Percentiles rank a stretch among this genome's conserved stretches.
Conservation (phyloP, 805 yeast species). For the Pichia exigua region DNA sequence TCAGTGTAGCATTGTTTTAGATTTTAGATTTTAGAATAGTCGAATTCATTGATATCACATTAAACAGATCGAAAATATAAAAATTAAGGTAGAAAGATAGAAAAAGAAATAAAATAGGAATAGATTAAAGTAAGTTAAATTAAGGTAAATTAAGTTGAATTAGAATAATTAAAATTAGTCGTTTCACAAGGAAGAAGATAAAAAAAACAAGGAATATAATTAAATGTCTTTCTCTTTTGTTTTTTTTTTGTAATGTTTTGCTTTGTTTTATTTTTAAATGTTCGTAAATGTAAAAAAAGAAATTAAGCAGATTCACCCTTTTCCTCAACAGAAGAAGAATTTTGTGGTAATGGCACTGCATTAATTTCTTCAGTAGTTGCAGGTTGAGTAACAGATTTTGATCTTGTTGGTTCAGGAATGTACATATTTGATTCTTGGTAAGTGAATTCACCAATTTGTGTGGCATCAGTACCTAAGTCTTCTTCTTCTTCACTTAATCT, state of each 20-base stretch:
- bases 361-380: constrained; percentile 18
- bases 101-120: too few species aligned
- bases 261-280: too few species aligned
- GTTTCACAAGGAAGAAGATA: background rate
- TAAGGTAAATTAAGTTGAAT: background rate
- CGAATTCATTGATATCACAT: background rate
- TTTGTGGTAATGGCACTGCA: constrained; percentile 22
- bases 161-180: background rate
- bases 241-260: too few species aligned
- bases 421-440: constrained; percentile 57
- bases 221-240: too few species aligned
- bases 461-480: constrained; percentile 77
- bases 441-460: constrained; percentile 87
- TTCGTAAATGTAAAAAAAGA: too few species aligned
- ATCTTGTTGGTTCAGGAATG: constrained; percentile 72
- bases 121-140: too few species aligned
- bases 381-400: constrained; percentile 16
- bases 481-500: constrained; percentile 85
- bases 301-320: constrained; percentile 7
- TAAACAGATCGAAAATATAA: background rate
- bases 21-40: too few species aligned
- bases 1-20: too few species aligned
- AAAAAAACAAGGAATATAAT: too few species aligned
- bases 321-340: constrained; percentile 17
- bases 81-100: background rate